A percentile compares a stretch with the other conserved stretches of the same genome.
Evolutionary conservation across 345 rosid species (phyloP).

Genomic region (Brassica juncea): DNA sequence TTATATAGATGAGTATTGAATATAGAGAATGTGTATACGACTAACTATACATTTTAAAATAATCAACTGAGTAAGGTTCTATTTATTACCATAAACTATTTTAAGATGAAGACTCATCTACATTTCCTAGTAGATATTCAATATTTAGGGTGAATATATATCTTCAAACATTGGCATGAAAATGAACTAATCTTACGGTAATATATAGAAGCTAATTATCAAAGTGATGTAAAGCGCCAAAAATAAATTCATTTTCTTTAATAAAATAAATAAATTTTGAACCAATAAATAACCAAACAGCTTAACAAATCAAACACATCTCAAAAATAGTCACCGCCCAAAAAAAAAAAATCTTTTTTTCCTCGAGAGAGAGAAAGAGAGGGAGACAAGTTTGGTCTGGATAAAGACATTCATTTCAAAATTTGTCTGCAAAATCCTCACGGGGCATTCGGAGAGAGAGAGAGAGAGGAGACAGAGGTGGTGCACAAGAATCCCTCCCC

Average conservation of each 20-base stretch:
- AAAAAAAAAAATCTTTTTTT: slow-evolving; percentile 9
- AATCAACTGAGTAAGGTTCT: neutral
- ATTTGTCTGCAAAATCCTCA: slow-evolving; percentile 40
- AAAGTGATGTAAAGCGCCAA: slow-evolving; percentile 30
- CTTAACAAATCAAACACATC: slow-evolving; percentile 32
- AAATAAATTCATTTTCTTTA: neutral
- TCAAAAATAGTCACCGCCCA: slow-evolving; percentile 41
- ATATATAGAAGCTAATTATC: neutral
- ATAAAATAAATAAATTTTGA: neutral
- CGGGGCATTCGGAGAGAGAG: slow-evolving; percentile 41
- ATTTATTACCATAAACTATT: neutral
- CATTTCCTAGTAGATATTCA: neutral
- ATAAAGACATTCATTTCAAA: slow-evolving; percentile 38
- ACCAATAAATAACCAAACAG: slow-evolving; percentile 37
- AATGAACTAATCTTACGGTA: neutral
- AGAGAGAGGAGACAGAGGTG: slow-evolving; percentile 43
- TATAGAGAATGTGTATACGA: neutral
- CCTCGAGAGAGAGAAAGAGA: slow-evolving; percentile 26
- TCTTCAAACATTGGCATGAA: neutral
- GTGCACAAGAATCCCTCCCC: slow-evolving; percentile 36
- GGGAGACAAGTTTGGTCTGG: slow-evolving; percentile 36
- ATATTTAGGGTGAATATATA: neutral
- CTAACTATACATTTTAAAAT: neutral
- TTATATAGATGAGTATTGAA: neutral
- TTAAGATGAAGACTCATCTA: neutral